Percentiles rank a stretch among this genome's conserved stretches.
Conservation (phyloP, 2,329 filamentous ascomycete species). For the Xylaria arbuscula region DNA sequence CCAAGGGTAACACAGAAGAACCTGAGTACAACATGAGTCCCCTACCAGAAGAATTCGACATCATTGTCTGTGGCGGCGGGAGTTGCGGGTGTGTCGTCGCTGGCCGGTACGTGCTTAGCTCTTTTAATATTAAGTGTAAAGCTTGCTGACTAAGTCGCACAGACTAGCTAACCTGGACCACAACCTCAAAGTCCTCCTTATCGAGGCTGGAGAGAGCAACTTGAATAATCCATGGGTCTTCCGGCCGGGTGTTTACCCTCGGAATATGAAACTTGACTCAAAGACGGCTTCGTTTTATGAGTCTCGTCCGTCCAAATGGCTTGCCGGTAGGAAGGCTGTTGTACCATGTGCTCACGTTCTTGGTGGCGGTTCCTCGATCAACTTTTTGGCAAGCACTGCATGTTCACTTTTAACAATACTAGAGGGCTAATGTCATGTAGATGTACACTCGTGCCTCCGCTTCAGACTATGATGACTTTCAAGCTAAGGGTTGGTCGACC, state of each 20-base stretch:
- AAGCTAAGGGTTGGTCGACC: conserved; percentile 82
- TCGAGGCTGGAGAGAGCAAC: conserved; percentile 56
- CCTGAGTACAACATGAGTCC: conserved; percentile 49
- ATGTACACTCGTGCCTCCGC: conserved; percentile 80
- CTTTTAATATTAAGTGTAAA: not conserved
- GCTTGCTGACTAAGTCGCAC: conserved; percentile 53
- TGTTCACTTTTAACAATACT: not conserved
- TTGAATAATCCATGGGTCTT: conserved; percentile 83
- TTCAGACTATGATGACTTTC: conserved; percentile 82
- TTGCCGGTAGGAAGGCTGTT: conserved; percentile 76
- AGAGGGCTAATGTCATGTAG: conserved; percentile 51
- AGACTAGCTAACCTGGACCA: conserved; percentile 80
- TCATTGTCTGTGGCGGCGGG: conserved; percentile 81
- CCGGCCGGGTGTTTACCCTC: conserved; percentile 80
- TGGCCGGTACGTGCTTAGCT: conserved; percentile 59
- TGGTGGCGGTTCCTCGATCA: conserved; percentile 79
- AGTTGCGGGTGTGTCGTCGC: conserved; percentile 72
- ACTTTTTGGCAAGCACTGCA: conserved; percentile 71
- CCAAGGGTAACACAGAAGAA: conserved; percentile 24
- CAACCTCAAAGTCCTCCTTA: conserved; percentile 70
- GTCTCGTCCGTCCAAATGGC: conserved; percentile 77
- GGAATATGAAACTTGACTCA: conserved; percentile 79
- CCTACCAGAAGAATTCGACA: conserved; percentile 81
- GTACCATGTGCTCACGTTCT: conserved; percentile 80
- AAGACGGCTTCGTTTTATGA: conserved; percentile 87